Conservation (phyloP, 2,329 filamentous ascomycete species). For the Sordariomycetes sp. region DNA sequence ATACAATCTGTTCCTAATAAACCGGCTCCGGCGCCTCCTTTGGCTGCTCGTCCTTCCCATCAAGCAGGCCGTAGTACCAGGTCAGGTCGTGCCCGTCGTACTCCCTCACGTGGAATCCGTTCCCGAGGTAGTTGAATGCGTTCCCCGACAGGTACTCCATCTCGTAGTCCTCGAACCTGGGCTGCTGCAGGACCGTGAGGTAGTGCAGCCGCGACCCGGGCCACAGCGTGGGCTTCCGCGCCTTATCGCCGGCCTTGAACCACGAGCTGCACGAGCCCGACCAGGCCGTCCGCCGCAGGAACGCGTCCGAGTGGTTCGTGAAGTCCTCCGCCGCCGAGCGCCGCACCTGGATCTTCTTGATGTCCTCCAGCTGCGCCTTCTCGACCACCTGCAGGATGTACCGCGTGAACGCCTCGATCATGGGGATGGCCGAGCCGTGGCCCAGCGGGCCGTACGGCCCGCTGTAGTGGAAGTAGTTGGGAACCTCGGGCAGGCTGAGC, state of each 20-base stretch:
- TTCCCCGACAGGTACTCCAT: slow-evolving; percentile 34
- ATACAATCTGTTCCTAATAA: too few species aligned
- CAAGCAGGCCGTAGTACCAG: not conserved
- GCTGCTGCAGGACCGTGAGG: slow-evolving; percentile 42
- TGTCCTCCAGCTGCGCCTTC: slow-evolving; percentile 55
- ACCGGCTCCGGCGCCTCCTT: not conserved
- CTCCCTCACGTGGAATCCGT: slow-evolving; percentile 54
- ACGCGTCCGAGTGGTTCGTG: slow-evolving; percentile 43
- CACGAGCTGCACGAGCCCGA: slow-evolving; percentile 57
- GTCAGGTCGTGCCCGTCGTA: slow-evolving; percentile 18
- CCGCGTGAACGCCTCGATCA: slow-evolving; percentile 24
- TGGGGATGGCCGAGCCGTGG: not conserved
- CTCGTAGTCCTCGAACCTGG: slow-evolving; percentile 45
- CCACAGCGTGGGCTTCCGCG: slow-evolving; percentile 54
- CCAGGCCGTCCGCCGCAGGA: slow-evolving; percentile 42
- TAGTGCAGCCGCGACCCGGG: slow-evolving; percentile 56
- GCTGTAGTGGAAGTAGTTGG: slow-evolving; percentile 7
- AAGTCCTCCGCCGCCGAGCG: slow-evolving; percentile 54
- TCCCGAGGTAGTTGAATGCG: slow-evolving; percentile 52
- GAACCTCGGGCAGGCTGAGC: slow-evolving; percentile 7
- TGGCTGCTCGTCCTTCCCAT: not conserved
- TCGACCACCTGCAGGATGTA: slow-evolving; percentile 58
- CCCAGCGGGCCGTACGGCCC: not conserved
- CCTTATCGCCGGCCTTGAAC: slow-evolving; percentile 58
- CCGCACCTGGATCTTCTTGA: slow-evolving; percentile 48